Conservation (phyloP, 2,329 filamentous ascomycete species). For the Laburnicola sp. region DNA sequence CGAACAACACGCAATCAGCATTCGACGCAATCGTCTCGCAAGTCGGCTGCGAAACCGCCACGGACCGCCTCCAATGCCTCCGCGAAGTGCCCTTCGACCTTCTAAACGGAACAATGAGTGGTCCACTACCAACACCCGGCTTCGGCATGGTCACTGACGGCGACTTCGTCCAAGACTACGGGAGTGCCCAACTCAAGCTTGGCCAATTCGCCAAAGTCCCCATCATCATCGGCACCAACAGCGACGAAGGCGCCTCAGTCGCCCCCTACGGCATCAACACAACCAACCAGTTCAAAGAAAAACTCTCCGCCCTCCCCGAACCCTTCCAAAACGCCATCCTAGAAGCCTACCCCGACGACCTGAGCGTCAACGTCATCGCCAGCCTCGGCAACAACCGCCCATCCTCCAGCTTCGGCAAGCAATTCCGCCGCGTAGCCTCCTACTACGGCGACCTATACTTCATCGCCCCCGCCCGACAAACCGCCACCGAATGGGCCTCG, state of each 20-base stretch:
- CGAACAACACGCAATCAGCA: slow-evolving; percentile 55
- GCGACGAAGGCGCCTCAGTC: slow-evolving; percentile 64
- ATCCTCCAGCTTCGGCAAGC: slow-evolving; percentile 22
- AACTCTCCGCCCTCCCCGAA: slow-evolving; percentile 16
- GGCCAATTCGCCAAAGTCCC: slow-evolving; percentile 66
- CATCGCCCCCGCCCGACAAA: slow-evolving; percentile 57
- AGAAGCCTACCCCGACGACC: slow-evolving; percentile 21
- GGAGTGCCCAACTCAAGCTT: slow-evolving; percentile 54
- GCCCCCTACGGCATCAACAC: slow-evolving; percentile 58
- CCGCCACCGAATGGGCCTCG: slow-evolving; percentile 53
- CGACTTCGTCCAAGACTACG: slow-evolving; percentile 55
- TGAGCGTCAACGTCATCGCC: slow-evolving; percentile 16
- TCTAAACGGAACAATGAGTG: slow-evolving; percentile 53
- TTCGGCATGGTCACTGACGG: slow-evolving; percentile 52
- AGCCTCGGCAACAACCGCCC: slow-evolving; percentile 17
- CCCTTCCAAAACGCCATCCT: slow-evolving; percentile 12
- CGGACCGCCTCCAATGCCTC: slow-evolving; percentile 49
- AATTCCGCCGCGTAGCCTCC: slow-evolving; percentile 58
- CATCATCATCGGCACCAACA: slow-evolving; percentile 63
- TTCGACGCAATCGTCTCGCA: slow-evolving; percentile 44
- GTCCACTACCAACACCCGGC: slow-evolving; percentile 15
- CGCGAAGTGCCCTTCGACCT: slow-evolving; percentile 62
- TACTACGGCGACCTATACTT: slow-evolving; percentile 55
- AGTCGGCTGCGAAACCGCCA: slow-evolving; percentile 53
- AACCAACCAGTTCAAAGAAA: slow-evolving; percentile 51